Evolutionary conservation across 2,329 filamentous ascomycete species (phyloP).

Genomic region (Amylocarpus encephaloides): DNA sequence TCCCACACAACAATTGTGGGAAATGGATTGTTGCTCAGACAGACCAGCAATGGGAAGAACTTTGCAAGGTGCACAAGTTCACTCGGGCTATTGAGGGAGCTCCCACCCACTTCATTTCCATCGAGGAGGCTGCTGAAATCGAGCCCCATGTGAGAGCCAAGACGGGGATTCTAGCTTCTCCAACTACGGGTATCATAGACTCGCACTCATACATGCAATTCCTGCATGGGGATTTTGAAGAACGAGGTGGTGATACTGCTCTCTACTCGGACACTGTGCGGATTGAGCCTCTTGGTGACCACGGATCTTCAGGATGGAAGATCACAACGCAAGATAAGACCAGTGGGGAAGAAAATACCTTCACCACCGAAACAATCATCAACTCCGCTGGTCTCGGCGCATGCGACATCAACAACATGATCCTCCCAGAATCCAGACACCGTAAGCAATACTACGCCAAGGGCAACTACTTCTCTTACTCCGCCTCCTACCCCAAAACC

Average conservation of each 20-base stretch:
- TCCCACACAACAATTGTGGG: slow-evolving; percentile 69
- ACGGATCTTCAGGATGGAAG: slow-evolving; percentile 60
- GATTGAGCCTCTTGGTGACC: slow-evolving; percentile 36
- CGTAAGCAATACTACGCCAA: slow-evolving; percentile 75
- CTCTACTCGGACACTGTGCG: slow-evolving; percentile 59
- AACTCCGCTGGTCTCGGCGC: slow-evolving; percentile 83
- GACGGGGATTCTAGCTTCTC: slow-evolving; percentile 72
- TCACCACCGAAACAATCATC: slow-evolving; percentile 71
- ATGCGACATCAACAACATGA: slow-evolving; percentile 72
- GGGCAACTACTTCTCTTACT: slow-evolving; percentile 90
- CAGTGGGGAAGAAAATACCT: slow-evolving; percentile 44
- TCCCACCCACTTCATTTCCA: slow-evolving; percentile 63
- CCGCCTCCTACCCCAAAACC: slow-evolving; percentile 56
- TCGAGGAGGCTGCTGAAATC: slow-evolving; percentile 51
- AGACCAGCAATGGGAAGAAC: slow-evolving; percentile 47
- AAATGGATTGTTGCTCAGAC: slow-evolving; percentile 96
- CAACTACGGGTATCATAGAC: slow-evolving; percentile 85
- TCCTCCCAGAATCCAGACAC: slow-evolving; percentile 54
- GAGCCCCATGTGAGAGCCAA: slow-evolving; percentile 73
- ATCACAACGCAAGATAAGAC: slow-evolving; percentile 47
- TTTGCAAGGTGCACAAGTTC: slow-evolving; percentile 44
- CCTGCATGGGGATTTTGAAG: slow-evolving; percentile 70
- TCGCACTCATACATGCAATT: slow-evolving; percentile 78
- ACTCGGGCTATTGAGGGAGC: slow-evolving; percentile 44
- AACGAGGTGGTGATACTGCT: slow-evolving; percentile 67